phyloP scores from a whole-genome alignment of 2,329 filamentous ascomycete species.

The Sphaerostilbella broomeana region DNA sequence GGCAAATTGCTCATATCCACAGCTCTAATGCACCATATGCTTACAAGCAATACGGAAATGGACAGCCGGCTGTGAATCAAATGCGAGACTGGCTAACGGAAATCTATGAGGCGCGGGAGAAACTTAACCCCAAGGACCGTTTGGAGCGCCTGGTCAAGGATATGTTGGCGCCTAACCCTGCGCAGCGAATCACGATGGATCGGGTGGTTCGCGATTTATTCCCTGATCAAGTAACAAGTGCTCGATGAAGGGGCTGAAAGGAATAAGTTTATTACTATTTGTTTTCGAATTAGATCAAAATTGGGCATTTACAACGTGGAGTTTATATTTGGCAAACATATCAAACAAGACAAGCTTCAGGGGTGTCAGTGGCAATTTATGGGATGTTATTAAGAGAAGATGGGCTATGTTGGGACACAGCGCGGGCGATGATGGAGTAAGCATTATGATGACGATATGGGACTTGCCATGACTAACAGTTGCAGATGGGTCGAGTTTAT shows the following conservation, averaged over 20 bases:
- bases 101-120: slow-evolving; percentile 41
- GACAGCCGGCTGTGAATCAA: slow-evolving; percentile 38
- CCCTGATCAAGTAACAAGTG: slow-evolving; percentile 19
- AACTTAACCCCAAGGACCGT: slow-evolving; percentile 39
- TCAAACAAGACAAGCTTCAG: no score
- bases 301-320: slow-evolving; percentile 6
- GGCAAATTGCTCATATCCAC: slow-evolving; percentile 53
- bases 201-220: slow-evolving; percentile 41
- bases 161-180: slow-evolving; percentile 47
- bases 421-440: slow-evolving; percentile 6
- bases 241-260: slow-evolving; percentile 2
- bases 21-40: slow-evolving; percentile 26
- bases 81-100: slow-evolving; percentile 53
- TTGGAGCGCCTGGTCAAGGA: slow-evolving; percentile 47
- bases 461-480: slow-evolving; percentile 7
- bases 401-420: no score
- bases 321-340: slow-evolving; percentile 8
- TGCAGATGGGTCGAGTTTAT: slow-evolving; percentile 7
- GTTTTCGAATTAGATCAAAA: neutral
- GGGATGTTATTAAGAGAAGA: no score
- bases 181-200: slow-evolving; percentile 49
- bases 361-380: no score
- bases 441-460: slow-evolving; percentile 1
- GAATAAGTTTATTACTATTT: neutral
- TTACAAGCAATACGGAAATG: slow-evolving; percentile 30